A percentile compares a stretch with the other conserved stretches of the same genome.
phyloP scores from a whole-genome alignment of 495 filamentous ascomycete genomes.

The Annulohypoxylon maeteangense region DNA sequence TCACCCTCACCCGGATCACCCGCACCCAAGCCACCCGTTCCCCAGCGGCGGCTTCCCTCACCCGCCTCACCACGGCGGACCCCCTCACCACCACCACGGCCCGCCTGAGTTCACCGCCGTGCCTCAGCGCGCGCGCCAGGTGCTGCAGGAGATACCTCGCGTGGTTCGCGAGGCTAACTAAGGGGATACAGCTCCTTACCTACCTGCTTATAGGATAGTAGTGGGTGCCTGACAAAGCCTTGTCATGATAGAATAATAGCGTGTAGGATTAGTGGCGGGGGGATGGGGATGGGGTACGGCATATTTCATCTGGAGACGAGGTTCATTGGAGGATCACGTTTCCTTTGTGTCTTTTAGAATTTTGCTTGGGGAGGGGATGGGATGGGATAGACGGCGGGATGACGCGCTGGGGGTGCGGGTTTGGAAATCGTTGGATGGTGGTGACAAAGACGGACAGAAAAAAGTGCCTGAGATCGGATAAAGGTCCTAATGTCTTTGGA shows the following conservation, averaged over 20 bases:
- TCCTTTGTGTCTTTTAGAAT: background rate
- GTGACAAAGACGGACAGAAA: background rate
- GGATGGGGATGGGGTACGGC: background rate
- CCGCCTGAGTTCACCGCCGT: background rate
- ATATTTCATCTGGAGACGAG: background rate
- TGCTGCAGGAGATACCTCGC: conserved; percentile 11
- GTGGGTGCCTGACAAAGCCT: background rate
- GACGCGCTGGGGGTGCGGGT: background rate
- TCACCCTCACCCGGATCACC: background rate
- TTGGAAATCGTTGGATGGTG: background rate
- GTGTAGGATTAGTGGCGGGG: background rate
- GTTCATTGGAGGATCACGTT: background rate
- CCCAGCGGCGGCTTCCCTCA: background rate
- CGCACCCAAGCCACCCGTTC: conserved; percentile 2
- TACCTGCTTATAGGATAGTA: background rate
- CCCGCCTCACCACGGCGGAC: background rate
- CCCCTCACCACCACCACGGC: background rate
- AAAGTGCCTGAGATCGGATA: background rate
- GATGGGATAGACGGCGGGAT: background rate
- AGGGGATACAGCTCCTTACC: background rate
- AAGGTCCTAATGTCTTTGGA: background rate
- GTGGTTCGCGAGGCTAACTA: conserved; percentile 16
- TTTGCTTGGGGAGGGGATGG: background rate
- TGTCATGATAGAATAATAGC: background rate
- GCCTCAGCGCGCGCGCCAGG: conserved; percentile 6